Evolutionary conservation across 1,284 basidiomycete genomes (phyloP), one percentile per base, ranked within the genome.

Genomic region (Agaricales sp.): DNA sequence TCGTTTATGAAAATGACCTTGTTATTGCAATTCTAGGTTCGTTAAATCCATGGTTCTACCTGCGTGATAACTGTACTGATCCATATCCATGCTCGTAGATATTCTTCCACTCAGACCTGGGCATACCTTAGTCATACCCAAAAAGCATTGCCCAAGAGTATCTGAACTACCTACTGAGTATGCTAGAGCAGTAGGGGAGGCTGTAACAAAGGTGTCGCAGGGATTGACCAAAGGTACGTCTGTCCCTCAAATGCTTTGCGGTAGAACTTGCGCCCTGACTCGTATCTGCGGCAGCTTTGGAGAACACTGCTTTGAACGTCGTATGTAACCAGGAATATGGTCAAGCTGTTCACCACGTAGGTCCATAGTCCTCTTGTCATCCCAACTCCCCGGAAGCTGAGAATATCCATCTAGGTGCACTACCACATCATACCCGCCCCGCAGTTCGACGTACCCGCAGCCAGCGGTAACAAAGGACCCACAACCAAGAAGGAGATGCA

Each of bases 301-400:
- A 74, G 8, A 80, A 86, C 56, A 82, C 79, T 3, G 82, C 68
- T 6, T 65, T 86, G 46, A 87, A 87, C 58, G 73, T 87, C 4
- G 83, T 87, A 2, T 84, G 82, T 55, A 87, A 87, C 59, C 85
- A 89, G 61, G 83, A 87, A 60, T 87, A 90, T 57, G 85, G 82
- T 0, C 85, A 89, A 58, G 81, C 82, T 3, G 83, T 89, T 2
- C 79, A 78, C n/a, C 86, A 89, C 67, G 83, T 86, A 53, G 51
- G 78, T 65, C 30, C 30, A 11, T 43, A 35, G 11, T 43, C 18
- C 20, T 16, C 20, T 43, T 21, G 20, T 43, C 11, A 21, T 45
- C 37, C 11, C 37, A 30, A 22, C 49, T 23, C 37, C 20, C 38
- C 18, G 35, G 45, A n/a, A 8, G 22, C 44, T 13, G 22, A 12